Conservation (phyloP, 768 basidiomycete species). For the Stropharia rugosoannulata region DNA sequence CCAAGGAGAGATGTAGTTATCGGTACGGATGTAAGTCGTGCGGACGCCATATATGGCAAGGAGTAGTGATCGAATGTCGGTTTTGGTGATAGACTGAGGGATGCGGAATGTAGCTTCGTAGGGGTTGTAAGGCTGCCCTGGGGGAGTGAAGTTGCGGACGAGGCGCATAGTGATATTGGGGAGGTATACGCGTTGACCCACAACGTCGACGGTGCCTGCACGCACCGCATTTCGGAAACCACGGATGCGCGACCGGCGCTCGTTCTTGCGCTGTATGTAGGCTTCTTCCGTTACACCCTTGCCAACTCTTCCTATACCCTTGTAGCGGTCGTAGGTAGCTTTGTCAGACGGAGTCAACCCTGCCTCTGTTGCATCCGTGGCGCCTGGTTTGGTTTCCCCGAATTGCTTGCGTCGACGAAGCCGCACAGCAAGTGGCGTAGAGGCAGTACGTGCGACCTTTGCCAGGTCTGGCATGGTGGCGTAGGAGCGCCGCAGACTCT, state of each 20-base stretch:
- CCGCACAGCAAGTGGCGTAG: constrained; percentile 73
- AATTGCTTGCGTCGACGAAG: constrained; percentile 60
- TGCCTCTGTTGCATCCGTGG: constrained; percentile 46
- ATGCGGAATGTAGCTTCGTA: constrained; percentile 94
- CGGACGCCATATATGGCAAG: constrained; percentile 82
- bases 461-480: constrained; percentile 36
- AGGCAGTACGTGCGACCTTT: constrained; percentile 61
- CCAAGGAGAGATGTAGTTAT: constrained; percentile 73
- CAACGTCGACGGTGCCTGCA: constrained; percentile 46
- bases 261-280: constrained; percentile 59
- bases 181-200: constrained; percentile 85
- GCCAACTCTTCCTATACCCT: constrained; percentile 51
- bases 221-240: constrained; percentile 49
- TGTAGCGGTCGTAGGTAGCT: constrained; percentile 57
- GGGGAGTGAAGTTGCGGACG: constrained; percentile 78
- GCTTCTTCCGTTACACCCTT: constrained; percentile 47
- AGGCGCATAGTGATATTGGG: constrained; percentile 85
- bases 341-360: constrained; percentile 70
- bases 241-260: constrained; percentile 63
- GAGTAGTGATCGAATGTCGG: constrained; percentile 87
- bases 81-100: constrained; percentile 88
- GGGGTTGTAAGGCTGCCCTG: constrained; percentile 85
- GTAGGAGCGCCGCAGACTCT: constrained; percentile 33
- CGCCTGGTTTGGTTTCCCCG: constrained; percentile 29
- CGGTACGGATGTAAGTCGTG: constrained; percentile 94